These are phyloP conservation scores for Plectosphaerella plurivora DNA, from an alignment of 2,329 filamentous ascomycete genomes.

Conservation along the genomic window DNA sequence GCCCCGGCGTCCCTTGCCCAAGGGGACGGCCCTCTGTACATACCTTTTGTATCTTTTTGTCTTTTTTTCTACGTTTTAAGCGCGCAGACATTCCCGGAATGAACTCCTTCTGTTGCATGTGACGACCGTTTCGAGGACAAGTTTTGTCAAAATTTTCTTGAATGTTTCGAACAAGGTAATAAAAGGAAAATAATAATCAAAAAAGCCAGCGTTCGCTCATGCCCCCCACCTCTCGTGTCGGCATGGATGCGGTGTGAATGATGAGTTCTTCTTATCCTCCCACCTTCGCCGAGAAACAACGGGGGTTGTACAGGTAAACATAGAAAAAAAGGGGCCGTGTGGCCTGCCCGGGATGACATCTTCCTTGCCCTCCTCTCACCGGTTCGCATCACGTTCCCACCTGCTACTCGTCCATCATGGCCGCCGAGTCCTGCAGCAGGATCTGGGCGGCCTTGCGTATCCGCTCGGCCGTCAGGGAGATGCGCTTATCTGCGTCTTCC, in stretches of 20 bases:
- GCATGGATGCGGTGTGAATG: too few species aligned
- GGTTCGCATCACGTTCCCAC: neutral
- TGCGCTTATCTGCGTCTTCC: constrained; percentile 60
- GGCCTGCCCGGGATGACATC: too few species aligned
- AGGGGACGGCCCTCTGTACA: neutral
- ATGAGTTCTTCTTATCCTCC: too few species aligned
- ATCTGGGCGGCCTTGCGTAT: constrained; percentile 54
- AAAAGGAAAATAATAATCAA: neutral
- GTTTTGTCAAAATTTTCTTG: too few species aligned
- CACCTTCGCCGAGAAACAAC: too few species aligned
- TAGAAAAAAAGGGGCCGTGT: too few species aligned
- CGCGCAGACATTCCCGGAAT: too few species aligned
- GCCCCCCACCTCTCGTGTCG: neutral
- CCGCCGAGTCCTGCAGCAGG: constrained; percentile 15
- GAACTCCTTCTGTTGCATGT: too few species aligned
- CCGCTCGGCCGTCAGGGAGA: constrained; percentile 67
- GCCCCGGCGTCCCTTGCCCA: neutral
- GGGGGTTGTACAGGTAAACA: too few species aligned
- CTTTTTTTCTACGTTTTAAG: neutral
- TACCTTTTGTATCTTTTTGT: neutral
- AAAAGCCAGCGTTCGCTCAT: neutral
- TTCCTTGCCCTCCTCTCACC: neutral
- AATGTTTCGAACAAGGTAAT: too few species aligned
- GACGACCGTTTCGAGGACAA: too few species aligned
- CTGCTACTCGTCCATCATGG: neutral